Conservation (phyloP, 176 grass and related monocot species). For the Carex kokanica region DNA sequence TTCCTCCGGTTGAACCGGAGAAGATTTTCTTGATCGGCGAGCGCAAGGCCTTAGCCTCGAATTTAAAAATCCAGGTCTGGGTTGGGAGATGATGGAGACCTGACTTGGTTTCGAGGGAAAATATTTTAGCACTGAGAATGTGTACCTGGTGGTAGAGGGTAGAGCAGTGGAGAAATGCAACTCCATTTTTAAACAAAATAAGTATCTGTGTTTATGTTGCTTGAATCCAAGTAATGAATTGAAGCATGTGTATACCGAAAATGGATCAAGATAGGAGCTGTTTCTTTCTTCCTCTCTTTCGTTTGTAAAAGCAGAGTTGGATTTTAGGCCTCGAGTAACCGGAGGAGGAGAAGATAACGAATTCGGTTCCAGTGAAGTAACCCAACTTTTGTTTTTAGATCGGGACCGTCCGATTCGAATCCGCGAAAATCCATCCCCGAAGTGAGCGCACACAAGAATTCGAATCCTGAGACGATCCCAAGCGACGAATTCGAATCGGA, state of each 20-base stretch:
- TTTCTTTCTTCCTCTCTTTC: no score
- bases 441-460: no score
- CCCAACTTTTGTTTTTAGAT: no score
- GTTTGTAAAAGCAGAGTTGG: neutral
- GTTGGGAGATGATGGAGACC: neutral
- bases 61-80: constrained; percentile 7
- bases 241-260: neutral
- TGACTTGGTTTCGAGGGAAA: constrained; percentile 11
- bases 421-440: no score
- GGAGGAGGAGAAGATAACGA: neutral
- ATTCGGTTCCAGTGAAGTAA: no score
- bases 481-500: no score
- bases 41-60: constrained; percentile 14
- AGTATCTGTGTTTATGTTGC: neutral
- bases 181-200: constrained; percentile 14
- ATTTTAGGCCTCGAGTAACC: neutral
- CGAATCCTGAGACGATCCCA: no score
- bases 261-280: no score
- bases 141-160: constrained; percentile 1
- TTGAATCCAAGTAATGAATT: neutral
- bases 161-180: constrained; percentile 18
- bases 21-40: constrained; percentile 14
- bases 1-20: neutral
- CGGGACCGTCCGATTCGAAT: no score
- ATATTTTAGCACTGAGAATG: constrained; percentile 29